phyloP scores from a whole-genome alignment of 2,329 filamentous ascomycete species.

The Verticillium zaregamsianum region DNA sequence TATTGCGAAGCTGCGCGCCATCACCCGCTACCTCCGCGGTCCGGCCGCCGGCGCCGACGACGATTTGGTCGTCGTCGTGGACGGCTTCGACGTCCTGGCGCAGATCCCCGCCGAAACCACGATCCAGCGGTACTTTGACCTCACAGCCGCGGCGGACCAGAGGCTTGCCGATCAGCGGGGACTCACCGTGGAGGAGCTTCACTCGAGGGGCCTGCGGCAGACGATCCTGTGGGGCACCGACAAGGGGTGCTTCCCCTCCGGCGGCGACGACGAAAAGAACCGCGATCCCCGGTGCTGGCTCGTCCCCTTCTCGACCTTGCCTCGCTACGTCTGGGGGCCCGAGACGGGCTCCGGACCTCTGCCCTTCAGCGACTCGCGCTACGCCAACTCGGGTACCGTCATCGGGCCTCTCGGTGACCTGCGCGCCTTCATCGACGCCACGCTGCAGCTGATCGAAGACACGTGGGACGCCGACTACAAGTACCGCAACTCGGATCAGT shows the following conservation, averaged over 20 bases:
- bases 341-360: conserved; percentile 10
- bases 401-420: conserved; percentile 18
- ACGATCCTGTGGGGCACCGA: conserved; percentile 18
- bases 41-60: conserved; percentile 3
- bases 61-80: conserved; percentile 17
- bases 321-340: conserved; percentile 14
- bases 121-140: conserved; percentile 17
- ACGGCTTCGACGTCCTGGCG: conserved; percentile 18
- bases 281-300: conserved; percentile 14
- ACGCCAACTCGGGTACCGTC: conserved; percentile 18
- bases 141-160: conserved; percentile 11
- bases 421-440: conserved; percentile 13
- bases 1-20: conserved; percentile 15
- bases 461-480: conserved; percentile 7
- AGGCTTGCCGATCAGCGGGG: conserved; percentile 15
- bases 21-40: conserved; percentile 14
- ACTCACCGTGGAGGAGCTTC: conserved; percentile 12
- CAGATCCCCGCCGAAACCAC: conserved; percentile 16
- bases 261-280: conserved; percentile 1
- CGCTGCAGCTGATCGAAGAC: conserved; percentile 6
- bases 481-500: conserved; percentile 16
- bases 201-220: conserved; percentile 11
- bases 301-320: conserved; percentile 13
- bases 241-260: conserved; percentile 14
- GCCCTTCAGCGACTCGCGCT: conserved; percentile 10